phyloP scores from a whole-genome alignment of 140 eudicot species.

The Ambrosia hybrid region DNA sequence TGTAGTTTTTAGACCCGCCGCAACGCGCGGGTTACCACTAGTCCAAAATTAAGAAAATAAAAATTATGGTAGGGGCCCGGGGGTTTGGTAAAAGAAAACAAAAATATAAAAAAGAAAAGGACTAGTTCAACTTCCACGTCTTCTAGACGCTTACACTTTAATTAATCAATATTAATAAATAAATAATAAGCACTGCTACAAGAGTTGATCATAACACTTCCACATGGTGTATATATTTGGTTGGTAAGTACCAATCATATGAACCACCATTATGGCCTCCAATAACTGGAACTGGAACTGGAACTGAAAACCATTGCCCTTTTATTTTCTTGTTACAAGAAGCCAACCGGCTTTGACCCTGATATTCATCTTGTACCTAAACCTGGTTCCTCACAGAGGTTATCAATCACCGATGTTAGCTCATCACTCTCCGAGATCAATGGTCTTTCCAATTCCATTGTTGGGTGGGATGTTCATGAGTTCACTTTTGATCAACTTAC shows the following conservation, averaged over 20 bases:
- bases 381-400: slow-evolving; percentile 43
- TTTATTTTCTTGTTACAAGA: slow-evolving; percentile 25
- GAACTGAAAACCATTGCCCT: neutral
- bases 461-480: slow-evolving; percentile 64
- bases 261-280: slow-evolving; percentile 32
- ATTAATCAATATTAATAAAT: too few species aligned
- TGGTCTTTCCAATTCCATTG: slow-evolving; percentile 55
- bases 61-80: too few species aligned
- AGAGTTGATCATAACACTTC: too few species aligned
- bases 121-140: too few species aligned
- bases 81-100: too few species aligned
- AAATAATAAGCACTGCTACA: too few species aligned
- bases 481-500: slow-evolving; percentile 60
- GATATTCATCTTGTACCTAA: slow-evolving; percentile 20
- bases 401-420: slow-evolving; percentile 51
- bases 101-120: too few species aligned
- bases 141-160: too few species aligned
- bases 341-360: slow-evolving; percentile 12
- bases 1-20: too few species aligned
- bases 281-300: slow-evolving; percentile 28
- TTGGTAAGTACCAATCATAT: neutral
- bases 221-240: too few species aligned
- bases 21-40: too few species aligned
- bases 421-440: slow-evolving; percentile 41
- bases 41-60: too few species aligned